Conservation (phyloP, 768 basidiomycete species). For the Boletus huronensis region DNA sequence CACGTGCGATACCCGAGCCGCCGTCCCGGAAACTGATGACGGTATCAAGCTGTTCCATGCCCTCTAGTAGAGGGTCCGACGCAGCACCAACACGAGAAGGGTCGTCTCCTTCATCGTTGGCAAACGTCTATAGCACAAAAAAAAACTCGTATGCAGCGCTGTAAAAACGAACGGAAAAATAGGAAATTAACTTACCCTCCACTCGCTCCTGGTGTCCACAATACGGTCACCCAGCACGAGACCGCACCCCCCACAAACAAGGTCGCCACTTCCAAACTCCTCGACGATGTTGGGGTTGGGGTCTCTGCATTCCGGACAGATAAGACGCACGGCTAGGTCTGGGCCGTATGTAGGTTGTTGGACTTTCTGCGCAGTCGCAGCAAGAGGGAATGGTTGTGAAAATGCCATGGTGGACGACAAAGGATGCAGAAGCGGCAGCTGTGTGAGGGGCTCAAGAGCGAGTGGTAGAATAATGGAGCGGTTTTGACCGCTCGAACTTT, state of each 20-base stretch:
- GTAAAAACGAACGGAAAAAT: conserved; percentile 13
- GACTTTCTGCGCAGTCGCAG: conserved; percentile 46
- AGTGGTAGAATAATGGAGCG: conserved; percentile 12
- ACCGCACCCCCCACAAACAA: conserved; percentile 92
- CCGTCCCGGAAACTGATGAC: conserved; percentile 95
- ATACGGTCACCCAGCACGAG: conserved; percentile 94
- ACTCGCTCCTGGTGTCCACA: conserved; percentile 98
- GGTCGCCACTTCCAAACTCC: conserved; percentile 96
- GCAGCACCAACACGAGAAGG: conserved; percentile 99
- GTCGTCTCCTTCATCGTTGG: conserved; percentile 98
- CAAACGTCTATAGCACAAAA: conserved; percentile 75
- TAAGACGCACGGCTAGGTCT: conserved; percentile 82
- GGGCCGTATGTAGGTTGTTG: conserved; percentile 67
- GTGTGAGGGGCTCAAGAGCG: conserved; percentile 21
- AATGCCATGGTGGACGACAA: conserved; percentile 49
- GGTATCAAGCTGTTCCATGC: conserved; percentile 92
- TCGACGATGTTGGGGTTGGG: conserved; percentile 94
- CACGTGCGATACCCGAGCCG: conserved; percentile 86
- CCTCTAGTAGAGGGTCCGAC: conserved; percentile 88
- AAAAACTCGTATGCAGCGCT: conserved; percentile 22
- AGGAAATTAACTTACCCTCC: conserved; percentile 64
- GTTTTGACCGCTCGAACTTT: conserved; percentile 13
- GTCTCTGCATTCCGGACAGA: conserved; percentile 94
- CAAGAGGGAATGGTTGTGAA: conserved; percentile 78
- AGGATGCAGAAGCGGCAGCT: conserved; percentile 1